Conservation (phyloP, 192 early-diverging fungal species). For the Backusella westeae region DNA sequence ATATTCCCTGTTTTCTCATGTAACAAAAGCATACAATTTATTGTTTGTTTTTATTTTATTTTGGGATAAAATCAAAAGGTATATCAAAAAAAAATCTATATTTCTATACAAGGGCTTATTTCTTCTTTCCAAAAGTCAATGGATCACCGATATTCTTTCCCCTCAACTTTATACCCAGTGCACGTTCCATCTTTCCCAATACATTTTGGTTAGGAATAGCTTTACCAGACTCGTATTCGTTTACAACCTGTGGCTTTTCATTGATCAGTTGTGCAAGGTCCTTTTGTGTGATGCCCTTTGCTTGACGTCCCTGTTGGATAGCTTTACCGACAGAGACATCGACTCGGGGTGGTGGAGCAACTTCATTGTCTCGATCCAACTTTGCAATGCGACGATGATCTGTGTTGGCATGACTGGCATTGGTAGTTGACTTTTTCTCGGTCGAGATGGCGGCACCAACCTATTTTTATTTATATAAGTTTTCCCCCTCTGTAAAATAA, state of each 20-base stretch:
- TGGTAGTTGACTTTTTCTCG: conserved; percentile 68
- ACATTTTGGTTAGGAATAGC: conserved; percentile 91
- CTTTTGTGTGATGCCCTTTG: conserved; percentile 83
- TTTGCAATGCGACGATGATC: conserved; percentile 82
- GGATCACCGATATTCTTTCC: conserved; percentile 72
- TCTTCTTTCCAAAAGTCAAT: conserved; percentile 50
- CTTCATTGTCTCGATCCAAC: conserved; percentile 85
- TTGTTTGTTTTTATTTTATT: not conserved
- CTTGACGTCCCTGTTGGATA: conserved; percentile 78
- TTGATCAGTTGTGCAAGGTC: conserved; percentile 86
- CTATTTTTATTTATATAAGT: conserved; percentile 12
- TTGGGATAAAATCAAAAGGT: not conserved
- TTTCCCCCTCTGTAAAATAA: not conserved
- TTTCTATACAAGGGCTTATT: conserved; percentile 1
- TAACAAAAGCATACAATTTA: not conserved
- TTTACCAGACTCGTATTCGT: conserved; percentile 87
- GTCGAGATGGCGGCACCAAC: conserved; percentile 65
- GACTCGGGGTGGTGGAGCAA: conserved; percentile 67
- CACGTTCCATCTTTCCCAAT: conserved; percentile 85
- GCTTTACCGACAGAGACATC: conserved; percentile 73
- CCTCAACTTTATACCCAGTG: conserved; percentile 83
- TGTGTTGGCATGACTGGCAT: conserved; percentile 57
- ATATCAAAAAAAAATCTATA: not conserved
- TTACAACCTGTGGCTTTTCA: conserved; percentile 86
- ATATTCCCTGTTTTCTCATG: not conserved